Evolutionary conservation across 73 alveolate species (phyloP), one percentile per base, ranked within the genome.

Genomic region (Diophrys appendiculata): DNA sequence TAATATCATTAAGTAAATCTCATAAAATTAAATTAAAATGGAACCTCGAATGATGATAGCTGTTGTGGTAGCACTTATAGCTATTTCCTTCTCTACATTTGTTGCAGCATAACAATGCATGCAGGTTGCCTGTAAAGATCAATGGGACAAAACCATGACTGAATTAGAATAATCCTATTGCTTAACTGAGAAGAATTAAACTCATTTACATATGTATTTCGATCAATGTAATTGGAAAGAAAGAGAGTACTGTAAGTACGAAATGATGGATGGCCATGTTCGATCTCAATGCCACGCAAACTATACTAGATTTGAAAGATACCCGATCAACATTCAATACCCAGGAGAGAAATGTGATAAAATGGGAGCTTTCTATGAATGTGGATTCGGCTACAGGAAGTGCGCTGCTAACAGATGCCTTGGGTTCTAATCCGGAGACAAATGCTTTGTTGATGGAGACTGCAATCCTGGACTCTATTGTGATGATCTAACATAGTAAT

Each of bases 331-430:
- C n/a, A 25, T 60, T 14, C 33, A 14, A 14, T 60, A 60, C n/a
- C 71, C 71, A 23, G 89, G 89, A 2, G 89, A 81, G 72, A 0
- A 54, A n/a, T 81, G 89, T 33, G 89, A 81, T 55, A 79, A 69
- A 13, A 64, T 71, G 32, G 30, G 83, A 30, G 89, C 89, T n/a
- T 23, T 81, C n/a, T 72, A 81, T 55, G 83, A 81, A 28, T 81
- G 89, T 33, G 78, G 72, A 29, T 27, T 33, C 54, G 89, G 89
- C 8, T 72, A 81, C 55, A 29, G 52, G 30, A 72, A 72, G 25
- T 81, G 89, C 28, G 56, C 75, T n/a, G 89, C 89, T 54, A 69
- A 81, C 72, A 53, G 89, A 71, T 81, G 89, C 34, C 33, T 81
- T 1, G 89, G 89, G 14, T 81, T 52, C 76, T 76, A 74, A 24